Percentiles rank a stretch among this genome's conserved stretches.
These are phyloP conservation scores for Zasmidium cellare DNA, from an alignment of 2,329 filamentous ascomycete species.

Conservation along the genomic window DNA sequence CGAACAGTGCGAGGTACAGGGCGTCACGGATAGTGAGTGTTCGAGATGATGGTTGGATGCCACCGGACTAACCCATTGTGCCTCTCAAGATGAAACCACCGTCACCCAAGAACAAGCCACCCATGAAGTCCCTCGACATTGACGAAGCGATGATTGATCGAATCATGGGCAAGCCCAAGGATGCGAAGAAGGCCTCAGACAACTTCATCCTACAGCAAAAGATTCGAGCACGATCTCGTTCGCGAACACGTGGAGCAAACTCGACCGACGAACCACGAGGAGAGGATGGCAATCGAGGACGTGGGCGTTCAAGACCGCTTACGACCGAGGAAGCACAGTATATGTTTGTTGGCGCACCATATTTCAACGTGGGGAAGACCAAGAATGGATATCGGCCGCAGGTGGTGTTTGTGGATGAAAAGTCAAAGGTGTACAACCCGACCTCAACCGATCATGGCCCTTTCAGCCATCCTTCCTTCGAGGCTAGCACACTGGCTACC, in stretches of 20 bases:
- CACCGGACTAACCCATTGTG: not conserved
- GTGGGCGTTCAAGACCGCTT: slow-evolving; percentile 11
- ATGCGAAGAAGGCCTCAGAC: slow-evolving; percentile 8
- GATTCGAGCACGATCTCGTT: slow-evolving; percentile 8
- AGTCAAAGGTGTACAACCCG: slow-evolving; percentile 9
- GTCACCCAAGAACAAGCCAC: slow-evolving; percentile 13
- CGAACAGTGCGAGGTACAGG: not conserved
- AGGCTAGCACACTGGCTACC: slow-evolving; percentile 13
- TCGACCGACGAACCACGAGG: not conserved
- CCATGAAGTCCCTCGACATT: slow-evolving; percentile 21
- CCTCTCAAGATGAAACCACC: slow-evolving; percentile 5
- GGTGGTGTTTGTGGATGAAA: slow-evolving; percentile 16
- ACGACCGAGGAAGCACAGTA: slow-evolving; percentile 21
- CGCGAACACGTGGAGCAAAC: not conserved
- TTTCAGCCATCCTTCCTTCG: slow-evolving; percentile 22
- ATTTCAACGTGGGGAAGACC: slow-evolving; percentile 23
- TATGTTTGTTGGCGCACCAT: slow-evolving; percentile 32
- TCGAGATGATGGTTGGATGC: not conserved
- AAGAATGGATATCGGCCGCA: slow-evolving; percentile 16
- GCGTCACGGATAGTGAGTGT: not conserved
- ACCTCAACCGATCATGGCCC: slow-evolving; percentile 13
- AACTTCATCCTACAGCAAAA: slow-evolving; percentile 24
- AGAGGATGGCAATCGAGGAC: not conserved
- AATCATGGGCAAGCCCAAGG: slow-evolving; percentile 25
- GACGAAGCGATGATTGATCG: slow-evolving; percentile 24